Base-by-base conservation (phyloP, 345 rosid genomes). In the Citrus inodora region DNA sequence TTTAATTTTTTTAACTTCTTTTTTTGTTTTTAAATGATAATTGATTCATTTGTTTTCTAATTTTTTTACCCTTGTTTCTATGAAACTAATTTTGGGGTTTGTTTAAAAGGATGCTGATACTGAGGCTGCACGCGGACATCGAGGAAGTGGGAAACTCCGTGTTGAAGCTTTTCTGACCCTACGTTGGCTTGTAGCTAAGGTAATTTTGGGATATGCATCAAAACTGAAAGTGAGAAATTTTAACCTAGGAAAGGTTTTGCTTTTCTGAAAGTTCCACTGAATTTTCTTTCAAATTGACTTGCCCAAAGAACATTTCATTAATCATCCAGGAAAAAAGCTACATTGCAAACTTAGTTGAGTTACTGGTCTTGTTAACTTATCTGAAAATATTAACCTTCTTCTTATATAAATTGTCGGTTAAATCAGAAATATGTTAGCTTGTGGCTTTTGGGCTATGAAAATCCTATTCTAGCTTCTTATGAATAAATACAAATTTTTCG, bases 121-220 rank as follows among this genome's bases (percentile, higher is more conserved):
- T 58, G 99, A 95, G 87, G 96, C 88, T 81, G 82, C 77, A 35
- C 89, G 90, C 48, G 99, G 98, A 82, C 98, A 89, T 81, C 89
- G 85, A 79, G 99, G 99, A 81, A 91, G 89, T 82, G 95, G 92
- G 27, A 88, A 83, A 78, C 88, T 92, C 76, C 91, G 97, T 14
- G 82, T 88, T 80, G 98, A 95, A 86, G 95, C 97, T 71, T 90
- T 90, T 83, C 7, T 88, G 76, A 85, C 99, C 77, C 65, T 93
- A 61, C 91, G 98, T 19, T 63, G 90, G 67, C 96, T 95, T 84
- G 92, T 93, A 67, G 95, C 97, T 64, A 93, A 91, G 98, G 99
- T 95, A 86, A 76, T 75, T 84, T 28, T 66, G 32, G 22, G n/a
- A 21, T 56, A 30, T 53, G 17, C 73, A 35, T 28, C 63, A 19